phyloP scores from a whole-genome alignment of 139 green algal genomes.

The Choricystis sp. region DNA sequence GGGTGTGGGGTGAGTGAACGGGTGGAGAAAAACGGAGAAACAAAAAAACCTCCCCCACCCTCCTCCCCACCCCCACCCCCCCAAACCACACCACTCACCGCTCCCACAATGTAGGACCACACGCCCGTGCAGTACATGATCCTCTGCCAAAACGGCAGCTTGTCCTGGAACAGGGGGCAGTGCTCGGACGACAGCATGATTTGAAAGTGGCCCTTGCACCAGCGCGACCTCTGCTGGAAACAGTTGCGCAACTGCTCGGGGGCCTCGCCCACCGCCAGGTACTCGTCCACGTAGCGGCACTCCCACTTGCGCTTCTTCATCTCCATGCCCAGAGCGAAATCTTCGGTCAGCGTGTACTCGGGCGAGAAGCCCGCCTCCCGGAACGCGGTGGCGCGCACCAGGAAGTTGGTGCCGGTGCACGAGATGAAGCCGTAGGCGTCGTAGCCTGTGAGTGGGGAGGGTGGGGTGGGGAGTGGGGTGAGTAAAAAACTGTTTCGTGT shows the following conservation, averaged over 20 bases:
- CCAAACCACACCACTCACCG: neutral
- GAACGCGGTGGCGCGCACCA: conserved; percentile 39
- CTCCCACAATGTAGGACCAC: conserved; percentile 23
- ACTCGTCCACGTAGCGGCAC: conserved; percentile 53
- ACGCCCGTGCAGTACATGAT: conserved; percentile 20
- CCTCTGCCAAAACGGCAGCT: conserved; percentile 11
- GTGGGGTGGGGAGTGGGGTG: too few species aligned
- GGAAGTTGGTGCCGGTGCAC: conserved; percentile 54
- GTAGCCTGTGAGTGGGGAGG: conserved; percentile 32
- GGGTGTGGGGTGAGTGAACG: too few species aligned
- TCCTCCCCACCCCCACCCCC: too few species aligned
- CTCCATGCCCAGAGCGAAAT: conserved; percentile 57
- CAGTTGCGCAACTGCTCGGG: conserved; percentile 65
- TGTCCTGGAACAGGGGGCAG: conserved; percentile 13
- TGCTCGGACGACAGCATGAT: conserved; percentile 15
- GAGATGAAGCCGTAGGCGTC: conserved; percentile 44
- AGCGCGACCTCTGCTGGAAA: conserved; percentile 68
- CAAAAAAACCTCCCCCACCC: too few species aligned
- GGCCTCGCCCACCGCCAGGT: conserved; percentile 58
- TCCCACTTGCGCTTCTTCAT: conserved; percentile 39
- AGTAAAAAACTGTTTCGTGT: too few species aligned
- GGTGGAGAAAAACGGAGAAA: too few species aligned
- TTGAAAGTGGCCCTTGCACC: conserved; percentile 68
- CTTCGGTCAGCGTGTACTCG: conserved; percentile 57
- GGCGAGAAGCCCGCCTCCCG: conserved; percentile 48